Base-by-base conservation (phyloP, 371 early-diverging fungal genomes). In the Saksenaea oblongispora region DNA sequence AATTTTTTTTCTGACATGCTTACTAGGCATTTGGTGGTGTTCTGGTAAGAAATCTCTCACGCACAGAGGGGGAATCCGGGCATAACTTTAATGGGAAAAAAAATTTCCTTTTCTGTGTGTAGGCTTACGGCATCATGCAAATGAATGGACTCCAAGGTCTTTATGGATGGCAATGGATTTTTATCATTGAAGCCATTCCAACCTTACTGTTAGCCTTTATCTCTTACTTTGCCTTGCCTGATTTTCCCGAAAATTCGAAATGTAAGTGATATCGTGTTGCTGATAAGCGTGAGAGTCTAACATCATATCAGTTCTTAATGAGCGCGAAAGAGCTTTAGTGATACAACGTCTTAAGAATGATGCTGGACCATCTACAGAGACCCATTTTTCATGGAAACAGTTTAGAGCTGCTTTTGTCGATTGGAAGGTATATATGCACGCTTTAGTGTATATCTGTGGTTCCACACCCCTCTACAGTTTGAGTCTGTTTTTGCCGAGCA, bases 111-210 rank as follows among this genome's bases (percentile, higher is more conserved):
- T 2, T 10, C 4, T 42, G 2, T 51, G n/a, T 42, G 15, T 63
- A 73, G 65, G 89, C 87, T 41, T 86, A 83, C 65, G 85, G 79
- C 34, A 83, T 88, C 54, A 69, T 73, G 63, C 78, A 82, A 54
- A 83, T 91, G 79, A 79, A 88, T 37, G 87, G 88, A 18, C 11
- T 75, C 18, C 57, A 47, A 13, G 70, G 69, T 34, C 63, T 87
- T 5, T 62, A 64, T 56, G 87, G 83, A 0, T 89, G 89, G 89
- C 86, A 86, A 61, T 86, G 86, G 87, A 84, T 92, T 51, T 93
- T 92, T 66, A 82, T 92, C 31, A 80, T 93, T 44, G 91, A 91
- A 66, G 92, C 91, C 5, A 62, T 91, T 39, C 86, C 88, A 2
- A 87, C 93, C 0, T 70, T 89, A 1, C 34, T 89, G 0, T 74